These are phyloP conservation scores for Crithidia fasciculata DNA, from an alignment of 208 protist species.

Conservation along the genomic window DNA sequence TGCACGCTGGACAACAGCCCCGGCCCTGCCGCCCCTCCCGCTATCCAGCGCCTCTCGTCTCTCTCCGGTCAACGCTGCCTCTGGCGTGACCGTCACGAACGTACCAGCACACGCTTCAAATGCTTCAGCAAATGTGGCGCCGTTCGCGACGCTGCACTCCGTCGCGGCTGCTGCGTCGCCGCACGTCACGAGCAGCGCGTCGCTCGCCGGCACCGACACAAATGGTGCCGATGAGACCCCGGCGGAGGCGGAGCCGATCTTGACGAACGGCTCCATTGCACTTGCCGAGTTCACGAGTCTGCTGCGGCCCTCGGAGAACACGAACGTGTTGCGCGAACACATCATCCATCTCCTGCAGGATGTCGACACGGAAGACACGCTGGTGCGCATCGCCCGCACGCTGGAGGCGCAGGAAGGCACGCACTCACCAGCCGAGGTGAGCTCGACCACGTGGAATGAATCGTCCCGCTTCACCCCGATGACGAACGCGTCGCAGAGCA, in stretches of 20 bases:
- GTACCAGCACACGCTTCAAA: not conserved
- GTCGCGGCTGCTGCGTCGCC: not conserved
- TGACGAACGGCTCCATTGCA: constrained; percentile 57
- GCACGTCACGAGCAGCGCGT: constrained; percentile 6
- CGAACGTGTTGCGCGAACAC: constrained; percentile 54
- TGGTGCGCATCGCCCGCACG: constrained; percentile 47
- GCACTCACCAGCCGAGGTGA: constrained; percentile 14
- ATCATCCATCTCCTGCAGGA: constrained; percentile 59
- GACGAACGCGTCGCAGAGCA: constrained; percentile 27
- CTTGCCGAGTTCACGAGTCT: constrained; percentile 70
- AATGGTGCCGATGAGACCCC: not conserved
- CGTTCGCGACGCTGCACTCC: constrained; percentile 3
- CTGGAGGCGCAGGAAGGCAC: constrained; percentile 38
- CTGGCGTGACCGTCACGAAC: not conserved
- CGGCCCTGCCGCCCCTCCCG: constrained; percentile 6
- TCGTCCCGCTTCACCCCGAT: constrained; percentile 18
- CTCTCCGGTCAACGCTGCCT: not conserved
- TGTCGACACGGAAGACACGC: constrained; percentile 58
- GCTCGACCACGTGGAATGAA: constrained; percentile 22
- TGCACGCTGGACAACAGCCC: not conserved
- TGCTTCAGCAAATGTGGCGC: not conserved
- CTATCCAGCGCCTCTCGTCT: not conserved
- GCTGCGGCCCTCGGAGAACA: constrained; percentile 36
- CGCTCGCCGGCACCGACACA: constrained; percentile 7
- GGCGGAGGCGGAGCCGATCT: constrained; percentile 19